phyloP scores from a whole-genome alignment of 2,329 filamentous ascomycete species.

The Cytospora paraplurivora region DNA sequence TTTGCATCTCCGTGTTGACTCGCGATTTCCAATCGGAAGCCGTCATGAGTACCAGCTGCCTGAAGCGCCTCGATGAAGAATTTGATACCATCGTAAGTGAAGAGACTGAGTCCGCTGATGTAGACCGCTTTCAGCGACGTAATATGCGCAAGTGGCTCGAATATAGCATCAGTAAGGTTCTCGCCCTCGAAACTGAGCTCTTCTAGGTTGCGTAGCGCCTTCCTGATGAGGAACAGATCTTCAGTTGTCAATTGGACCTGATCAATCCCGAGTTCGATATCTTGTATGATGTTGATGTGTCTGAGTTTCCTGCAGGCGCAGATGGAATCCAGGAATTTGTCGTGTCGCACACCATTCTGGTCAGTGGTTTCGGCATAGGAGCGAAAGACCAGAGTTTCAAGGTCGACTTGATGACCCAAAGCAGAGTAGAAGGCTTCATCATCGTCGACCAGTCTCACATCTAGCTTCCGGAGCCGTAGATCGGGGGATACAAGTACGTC shows the following conservation, averaged over 20 bases:
- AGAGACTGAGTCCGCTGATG: constrained; percentile 57
- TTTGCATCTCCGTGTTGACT: constrained; percentile 37
- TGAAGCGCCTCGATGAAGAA: constrained; percentile 43
- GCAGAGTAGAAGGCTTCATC: constrained; percentile 55
- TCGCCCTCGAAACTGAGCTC: constrained; percentile 60
- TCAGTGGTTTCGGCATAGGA: constrained; percentile 32
- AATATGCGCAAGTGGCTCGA: constrained; percentile 41
- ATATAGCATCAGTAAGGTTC: constrained; percentile 50
- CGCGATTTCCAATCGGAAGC: constrained; percentile 39
- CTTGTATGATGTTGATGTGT: constrained; percentile 53
- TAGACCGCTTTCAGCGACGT: constrained; percentile 52
- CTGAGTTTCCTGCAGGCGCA: constrained; percentile 53
- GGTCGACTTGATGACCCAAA: constrained; percentile 50
- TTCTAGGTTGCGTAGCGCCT: constrained; percentile 51
- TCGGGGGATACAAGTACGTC: constrained; percentile 46
- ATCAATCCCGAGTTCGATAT: constrained; percentile 13
- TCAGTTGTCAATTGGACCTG: constrained; percentile 49
- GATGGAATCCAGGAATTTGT: constrained; percentile 44
- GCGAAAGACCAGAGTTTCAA: constrained; percentile 40
- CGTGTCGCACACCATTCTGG: constrained; percentile 37
- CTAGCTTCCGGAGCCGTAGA: constrained; percentile 50
- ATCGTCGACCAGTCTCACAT: constrained; percentile 51
- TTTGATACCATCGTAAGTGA: constrained; percentile 54
- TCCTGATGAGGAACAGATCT: constrained; percentile 52
- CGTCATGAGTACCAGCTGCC: constrained; percentile 32